Conservation (phyloP, 1,284 basidiomycete genomes). For the Pyrrhoderma lamaoense region DNA sequence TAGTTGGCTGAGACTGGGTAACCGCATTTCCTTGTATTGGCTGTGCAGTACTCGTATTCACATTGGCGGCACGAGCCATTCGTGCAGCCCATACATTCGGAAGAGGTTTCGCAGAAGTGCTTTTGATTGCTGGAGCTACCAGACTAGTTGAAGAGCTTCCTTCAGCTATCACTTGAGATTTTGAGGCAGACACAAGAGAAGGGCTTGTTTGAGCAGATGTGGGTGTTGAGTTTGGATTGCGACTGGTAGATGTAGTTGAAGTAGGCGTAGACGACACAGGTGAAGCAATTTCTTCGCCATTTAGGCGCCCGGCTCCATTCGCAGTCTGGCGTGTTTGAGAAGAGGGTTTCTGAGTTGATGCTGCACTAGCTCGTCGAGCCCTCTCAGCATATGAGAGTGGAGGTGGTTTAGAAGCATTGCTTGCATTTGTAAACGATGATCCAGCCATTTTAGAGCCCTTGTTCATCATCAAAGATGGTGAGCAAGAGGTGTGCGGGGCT, state of each 20-base stretch:
- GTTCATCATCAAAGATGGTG: too few relatives aligned
- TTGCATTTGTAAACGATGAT: too few relatives aligned
- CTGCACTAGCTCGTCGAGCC: slow-evolving; percentile 38
- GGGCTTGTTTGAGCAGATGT: slow-evolving; percentile 9
- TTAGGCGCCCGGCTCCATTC: slow-evolving; percentile 12
- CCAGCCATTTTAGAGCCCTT: too few relatives aligned
- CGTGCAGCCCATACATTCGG: slow-evolving; percentile 45
- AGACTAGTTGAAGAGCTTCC: slow-evolving; percentile 2
- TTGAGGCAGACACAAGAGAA: slow-evolving; percentile 19
- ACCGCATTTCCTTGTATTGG: slow-evolving; percentile 2
- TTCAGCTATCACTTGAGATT: slow-evolving; percentile 2
- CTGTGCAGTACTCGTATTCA: slow-evolving; percentile 1
- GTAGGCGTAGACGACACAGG: slow-evolving; percentile 3
- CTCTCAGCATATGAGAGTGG: slow-evolving; percentile 53
- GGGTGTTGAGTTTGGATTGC: slow-evolving; percentile 14
- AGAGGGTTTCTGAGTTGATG: slow-evolving; percentile 12
- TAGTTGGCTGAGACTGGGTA: neutral
- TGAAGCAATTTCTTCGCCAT: neutral
- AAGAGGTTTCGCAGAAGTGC: slow-evolving; percentile 24
- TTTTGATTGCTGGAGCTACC: slow-evolving; percentile 1
- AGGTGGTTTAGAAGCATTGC: slow-evolving; percentile 25
- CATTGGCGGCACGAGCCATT: slow-evolving; percentile 27
- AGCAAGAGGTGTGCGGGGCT: too few relatives aligned
- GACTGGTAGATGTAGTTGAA: slow-evolving; percentile 21
- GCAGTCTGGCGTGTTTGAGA: slow-evolving; percentile 17